Evolutionary conservation across 106 monocot genomes (phyloP).

Genomic region (Agapanthus africanus): DNA sequence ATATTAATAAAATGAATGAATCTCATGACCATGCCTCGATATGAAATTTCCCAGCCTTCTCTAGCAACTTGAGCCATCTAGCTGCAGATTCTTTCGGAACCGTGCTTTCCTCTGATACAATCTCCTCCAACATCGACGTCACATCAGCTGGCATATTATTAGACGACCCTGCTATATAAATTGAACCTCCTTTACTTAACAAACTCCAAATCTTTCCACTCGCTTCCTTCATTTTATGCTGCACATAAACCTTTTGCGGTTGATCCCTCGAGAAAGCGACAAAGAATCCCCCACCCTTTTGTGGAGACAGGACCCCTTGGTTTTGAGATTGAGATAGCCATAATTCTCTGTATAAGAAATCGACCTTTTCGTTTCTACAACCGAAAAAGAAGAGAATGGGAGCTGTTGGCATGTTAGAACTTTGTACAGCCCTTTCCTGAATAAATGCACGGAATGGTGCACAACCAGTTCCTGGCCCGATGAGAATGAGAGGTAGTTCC

Average conservation of each 20-base stretch:
- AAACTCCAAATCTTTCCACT: slow-evolving; percentile 63
- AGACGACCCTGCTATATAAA: slow-evolving; percentile 84
- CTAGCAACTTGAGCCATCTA: slow-evolving; percentile 56
- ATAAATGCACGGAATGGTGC: slow-evolving; percentile 86
- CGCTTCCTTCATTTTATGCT: slow-evolving; percentile 90
- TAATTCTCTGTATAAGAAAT: slow-evolving; percentile 68
- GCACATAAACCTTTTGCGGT: slow-evolving; percentile 75
- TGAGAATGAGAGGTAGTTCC: slow-evolving; percentile 66
- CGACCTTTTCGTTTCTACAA: slow-evolving; percentile 56
- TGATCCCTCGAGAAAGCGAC: slow-evolving; percentile 93
- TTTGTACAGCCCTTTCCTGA: slow-evolving; percentile 56
- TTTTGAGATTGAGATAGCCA: slow-evolving; percentile 54
- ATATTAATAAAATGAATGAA: no score
- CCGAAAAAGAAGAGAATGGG: slow-evolving; percentile 94
- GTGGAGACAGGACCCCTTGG: slow-evolving; percentile 48
- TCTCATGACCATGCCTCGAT: slow-evolving; percentile 79
- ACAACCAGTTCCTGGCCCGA: slow-evolving; percentile 93
- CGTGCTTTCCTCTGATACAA: slow-evolving; percentile 50
- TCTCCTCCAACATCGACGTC: slow-evolving; percentile 53
- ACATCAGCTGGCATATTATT: slow-evolving; percentile 90
- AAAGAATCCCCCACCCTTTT: slow-evolving; percentile 77
- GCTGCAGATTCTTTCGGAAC: slow-evolving; percentile 51
- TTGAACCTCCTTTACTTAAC: slow-evolving; percentile 42
- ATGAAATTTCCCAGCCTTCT: slow-evolving; percentile 50
- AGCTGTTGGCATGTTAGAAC: slow-evolving; percentile 23